Percentiles rank a stretch among this genome's conserved stretches.
Conservation (phyloP, 2,329 filamentous ascomycete species). For the Phaeoacremonium minimum region DNA sequence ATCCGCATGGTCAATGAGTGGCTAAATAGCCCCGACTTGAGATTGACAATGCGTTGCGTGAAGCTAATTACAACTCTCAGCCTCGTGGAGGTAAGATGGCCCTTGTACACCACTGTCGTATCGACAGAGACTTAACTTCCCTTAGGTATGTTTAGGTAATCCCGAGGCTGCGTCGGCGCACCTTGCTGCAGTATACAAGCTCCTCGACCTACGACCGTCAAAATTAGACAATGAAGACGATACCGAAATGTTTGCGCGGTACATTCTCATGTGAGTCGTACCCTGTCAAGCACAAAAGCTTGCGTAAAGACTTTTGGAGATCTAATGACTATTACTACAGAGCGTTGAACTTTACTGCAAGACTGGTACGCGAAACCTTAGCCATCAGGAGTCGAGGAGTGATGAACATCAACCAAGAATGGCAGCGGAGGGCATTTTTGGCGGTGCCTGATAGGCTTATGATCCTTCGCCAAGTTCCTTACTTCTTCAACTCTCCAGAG, state of each 20-base stretch:
- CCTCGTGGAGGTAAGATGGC: constrained; percentile 3
- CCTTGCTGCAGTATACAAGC: background rate
- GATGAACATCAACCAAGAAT: background rate
- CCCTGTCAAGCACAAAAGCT: background rate
- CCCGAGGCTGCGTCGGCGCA: background rate
- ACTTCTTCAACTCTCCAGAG: constrained; percentile 1
- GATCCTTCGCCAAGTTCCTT: background rate
- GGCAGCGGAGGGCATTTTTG: background rate
- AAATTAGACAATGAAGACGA: background rate
- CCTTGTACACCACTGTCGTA: background rate
- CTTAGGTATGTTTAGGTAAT: background rate
- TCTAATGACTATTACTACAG: background rate
- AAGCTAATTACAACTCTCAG: constrained; percentile 3
- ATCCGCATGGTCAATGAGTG: constrained; percentile 6
- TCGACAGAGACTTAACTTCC: background rate
- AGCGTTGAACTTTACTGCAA: background rate
- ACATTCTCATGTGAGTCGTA: background rate
- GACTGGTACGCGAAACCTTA: background rate
- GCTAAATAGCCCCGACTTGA: constrained; percentile 1
- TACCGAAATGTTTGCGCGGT: background rate
- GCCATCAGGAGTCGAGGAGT: background rate
- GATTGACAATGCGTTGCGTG: background rate
- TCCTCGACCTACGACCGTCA: background rate
- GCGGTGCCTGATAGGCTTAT: background rate
- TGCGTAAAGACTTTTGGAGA: background rate